Evolutionary conservation across 2,329 filamentous ascomycete species (phyloP), one percentile per base, ranked within the genome.

Genomic region (Onygenales sp.): DNA sequence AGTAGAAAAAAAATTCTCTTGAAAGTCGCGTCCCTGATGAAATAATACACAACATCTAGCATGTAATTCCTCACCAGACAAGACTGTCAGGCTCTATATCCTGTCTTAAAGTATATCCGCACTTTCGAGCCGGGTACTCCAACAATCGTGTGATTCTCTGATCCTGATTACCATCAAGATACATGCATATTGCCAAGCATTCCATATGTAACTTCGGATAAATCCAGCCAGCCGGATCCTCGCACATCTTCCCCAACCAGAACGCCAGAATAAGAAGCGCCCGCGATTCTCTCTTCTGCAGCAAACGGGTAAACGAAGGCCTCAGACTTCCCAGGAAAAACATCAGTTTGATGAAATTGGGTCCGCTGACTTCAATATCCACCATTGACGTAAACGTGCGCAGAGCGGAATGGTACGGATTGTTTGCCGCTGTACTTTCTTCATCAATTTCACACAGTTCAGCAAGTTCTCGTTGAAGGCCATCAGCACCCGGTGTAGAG

Each of bases 171-270:
- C 60, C 52, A 47, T 69, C 68, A 5, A 72, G 51, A 50, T 62
- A 66, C 65, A 68, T 69, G 51, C 67, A 70, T 11, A 71, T 67
- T 27, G 69, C 69, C 6, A 60, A 57, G 53, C 67, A 69, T 54
- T 71, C 69, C 3, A 66, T 65, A 1, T 60, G 56, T 5, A 64
- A 60, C 36, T 68, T 57, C 35, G 58, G 58, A 44, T 65, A 58
- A 35, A 66, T 56, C 67, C 66, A 71, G 59, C 61, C 66, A 17
- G 62, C 38, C n/a, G 58, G 54, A 35, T 58, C 50, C 43, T 53
- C 59, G 33, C 58, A 61, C 60, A 67, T 61, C 27, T 66, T 60
- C 6, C 59, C 65, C 53, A 70, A 56, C 69, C 68, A 71, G 61
- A 64, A 65, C 31, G 61, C 61, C 10, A 71, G 55, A 36, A 71